These are phyloP conservation scores for Cyclotella sp. DNA, from an alignment of 108 stramenopile species.

Conservation along the genomic window DNA sequence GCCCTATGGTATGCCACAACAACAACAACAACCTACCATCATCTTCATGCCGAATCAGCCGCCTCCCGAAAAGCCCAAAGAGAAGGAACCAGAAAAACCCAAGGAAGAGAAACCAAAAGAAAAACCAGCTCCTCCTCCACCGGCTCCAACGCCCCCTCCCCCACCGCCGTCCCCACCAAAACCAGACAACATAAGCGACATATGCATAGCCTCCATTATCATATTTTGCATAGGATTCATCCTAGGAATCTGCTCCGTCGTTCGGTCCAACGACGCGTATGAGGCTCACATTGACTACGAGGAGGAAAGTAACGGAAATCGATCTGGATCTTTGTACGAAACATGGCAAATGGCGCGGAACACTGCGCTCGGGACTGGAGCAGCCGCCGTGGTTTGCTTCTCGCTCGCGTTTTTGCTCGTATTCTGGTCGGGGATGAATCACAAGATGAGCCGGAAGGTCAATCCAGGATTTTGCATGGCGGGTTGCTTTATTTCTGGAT, in stretches of 20 bases:
- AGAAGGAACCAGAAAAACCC: constrained; percentile 2
- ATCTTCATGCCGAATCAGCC: constrained; percentile 5
- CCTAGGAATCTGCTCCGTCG: constrained; percentile 2
- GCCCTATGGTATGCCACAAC: constrained; percentile 10
- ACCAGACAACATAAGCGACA: constrained; percentile 5
- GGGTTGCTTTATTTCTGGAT: constrained; percentile 24
- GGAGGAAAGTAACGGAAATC: background rate
- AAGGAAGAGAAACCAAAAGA: background rate
- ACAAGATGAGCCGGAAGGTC: constrained; percentile 12
- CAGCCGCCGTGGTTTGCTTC: constrained; percentile 24
- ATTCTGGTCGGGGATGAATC: constrained; percentile 31
- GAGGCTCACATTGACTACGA: constrained; percentile 19
- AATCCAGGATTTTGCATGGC: constrained; percentile 27
- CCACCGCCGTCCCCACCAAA: background rate
- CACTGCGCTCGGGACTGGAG: constrained; percentile 27
- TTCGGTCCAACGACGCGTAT: background rate
- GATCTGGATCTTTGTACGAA: background rate
- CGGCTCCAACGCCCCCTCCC: background rate
- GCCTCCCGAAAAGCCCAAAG: background rate
- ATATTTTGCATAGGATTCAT: constrained; percentile 16
- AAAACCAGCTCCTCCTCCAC: constrained; percentile 32
- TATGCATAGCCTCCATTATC: constrained; percentile 22
- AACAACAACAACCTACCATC: constrained; percentile 9
- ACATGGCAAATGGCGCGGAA: constrained; percentile 25
- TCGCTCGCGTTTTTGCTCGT: constrained; percentile 23